Conservation (phyloP, 805 yeast genomes). For the Kazachstania kunashirensis region DNA sequence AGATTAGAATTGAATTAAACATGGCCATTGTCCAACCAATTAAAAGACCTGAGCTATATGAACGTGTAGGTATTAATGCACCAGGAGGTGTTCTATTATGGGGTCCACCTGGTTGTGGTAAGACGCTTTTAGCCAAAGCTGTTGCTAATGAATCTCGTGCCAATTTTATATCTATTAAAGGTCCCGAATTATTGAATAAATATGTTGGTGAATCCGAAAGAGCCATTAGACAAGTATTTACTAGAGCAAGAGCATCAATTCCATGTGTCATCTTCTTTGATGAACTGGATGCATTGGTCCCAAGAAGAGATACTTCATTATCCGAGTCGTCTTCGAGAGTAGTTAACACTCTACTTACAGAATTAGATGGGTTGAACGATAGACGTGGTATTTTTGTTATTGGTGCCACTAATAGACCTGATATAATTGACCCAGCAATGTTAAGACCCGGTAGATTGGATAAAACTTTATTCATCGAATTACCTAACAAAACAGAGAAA, state of each 20-base stretch:
- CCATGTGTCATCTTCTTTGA: conserved; percentile 95
- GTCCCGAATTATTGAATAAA: conserved; percentile 89
- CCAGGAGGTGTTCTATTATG: conserved; percentile 95
- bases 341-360: conserved; percentile 88
- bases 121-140: conserved; percentile 90
- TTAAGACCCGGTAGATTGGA: conserved; percentile 93
- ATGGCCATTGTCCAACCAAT: conserved; percentile 98
- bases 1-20: conserved; percentile 79
- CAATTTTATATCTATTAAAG: conserved; percentile 89
- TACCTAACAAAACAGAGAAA: conserved; percentile 73
- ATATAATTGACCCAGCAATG: conserved; percentile 98
- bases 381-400: conserved; percentile 87
- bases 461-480: conserved; percentile 81
- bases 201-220: conserved; percentile 95
- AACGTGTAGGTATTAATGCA: conserved; percentile 86
- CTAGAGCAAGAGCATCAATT: conserved; percentile 82
- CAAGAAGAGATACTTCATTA: conserved; percentile 79
- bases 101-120: conserved; percentile 99
- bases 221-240: conserved; percentile 87
- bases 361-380: conserved; percentile 88
- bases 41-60: conserved; percentile 79
- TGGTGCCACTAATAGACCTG: conserved; percentile 97
- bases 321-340: conserved; percentile 89
- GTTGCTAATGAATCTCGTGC: conserved; percentile 97
- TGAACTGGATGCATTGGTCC: conserved; percentile 92